A percentile compares a stretch with the other conserved stretches of the same genome.
Evolutionary conservation across 192 early-diverging fungal species (phyloP).

Genomic region (Backusella macrospora): DNA sequence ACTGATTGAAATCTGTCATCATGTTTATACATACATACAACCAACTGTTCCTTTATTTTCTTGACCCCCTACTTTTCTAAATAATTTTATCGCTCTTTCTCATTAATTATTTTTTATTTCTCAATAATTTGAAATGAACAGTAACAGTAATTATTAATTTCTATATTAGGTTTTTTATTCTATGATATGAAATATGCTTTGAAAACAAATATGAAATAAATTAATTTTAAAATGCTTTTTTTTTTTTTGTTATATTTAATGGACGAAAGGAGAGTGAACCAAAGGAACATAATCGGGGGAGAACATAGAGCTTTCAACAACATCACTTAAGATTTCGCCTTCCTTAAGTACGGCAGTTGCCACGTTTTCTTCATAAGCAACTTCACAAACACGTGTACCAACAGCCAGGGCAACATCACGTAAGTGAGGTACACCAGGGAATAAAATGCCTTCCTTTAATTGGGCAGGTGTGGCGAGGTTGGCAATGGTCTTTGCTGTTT

Average conservation of each 20-base stretch:
- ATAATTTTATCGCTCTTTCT: too few relatives aligned
- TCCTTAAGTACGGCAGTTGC: constrained; percentile 45
- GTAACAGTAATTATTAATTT: too few relatives aligned
- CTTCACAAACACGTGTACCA: constrained; percentile 54
- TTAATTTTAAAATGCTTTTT: constrained; percentile 14
- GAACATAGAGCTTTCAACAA: constrained; percentile 58
- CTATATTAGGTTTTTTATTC: neutral
- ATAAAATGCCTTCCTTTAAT: constrained; percentile 52
- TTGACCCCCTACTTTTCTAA: too few relatives aligned
- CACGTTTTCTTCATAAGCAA: constrained; percentile 53
- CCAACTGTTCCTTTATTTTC: too few relatives aligned
- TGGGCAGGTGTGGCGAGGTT: constrained; percentile 52
- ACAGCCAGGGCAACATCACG: constrained; percentile 51
- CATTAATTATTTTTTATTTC: neutral
- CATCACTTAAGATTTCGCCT: constrained; percentile 46
- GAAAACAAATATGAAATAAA: neutral
- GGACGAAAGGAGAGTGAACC: constrained; percentile 29
- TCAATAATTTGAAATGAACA: too few relatives aligned
- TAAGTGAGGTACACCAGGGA: constrained; percentile 52
- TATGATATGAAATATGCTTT: constrained; percentile 1
- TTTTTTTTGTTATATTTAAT: neutral
- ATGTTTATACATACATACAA: too few relatives aligned
- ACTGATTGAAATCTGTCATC: too few relatives aligned
- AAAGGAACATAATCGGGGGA: constrained; percentile 53
- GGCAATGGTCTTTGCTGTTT: constrained; percentile 55